phyloP scores from a whole-genome alignment of 2,329 filamentous ascomycete genomes.

The Huntiella decipiens region DNA sequence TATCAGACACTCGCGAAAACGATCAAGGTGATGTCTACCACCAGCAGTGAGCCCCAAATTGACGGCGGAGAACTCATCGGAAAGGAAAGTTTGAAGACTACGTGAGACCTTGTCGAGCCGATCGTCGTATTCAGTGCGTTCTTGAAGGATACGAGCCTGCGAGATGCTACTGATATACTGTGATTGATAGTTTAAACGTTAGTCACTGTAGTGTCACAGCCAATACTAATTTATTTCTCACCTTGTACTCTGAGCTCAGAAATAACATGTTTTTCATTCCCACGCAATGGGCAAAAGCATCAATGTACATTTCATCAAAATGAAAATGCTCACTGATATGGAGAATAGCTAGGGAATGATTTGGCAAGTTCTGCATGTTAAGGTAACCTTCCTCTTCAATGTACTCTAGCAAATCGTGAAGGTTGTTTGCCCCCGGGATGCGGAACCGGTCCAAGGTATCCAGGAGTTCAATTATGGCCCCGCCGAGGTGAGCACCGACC shows the following conservation, averaged over 20 bases:
- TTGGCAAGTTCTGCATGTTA: constrained; percentile 43
- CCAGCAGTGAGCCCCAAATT: constrained; percentile 44
- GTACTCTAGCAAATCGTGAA: constrained; percentile 43
- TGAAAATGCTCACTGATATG: constrained; percentile 48
- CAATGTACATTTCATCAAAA: constrained; percentile 45
- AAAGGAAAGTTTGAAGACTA: constrained; percentile 48
- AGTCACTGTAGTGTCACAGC: too few species aligned
- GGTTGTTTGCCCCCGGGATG: constrained; percentile 32
- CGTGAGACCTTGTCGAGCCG: constrained; percentile 37
- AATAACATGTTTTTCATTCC: constrained; percentile 51
- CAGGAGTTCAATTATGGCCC: constrained; percentile 43
- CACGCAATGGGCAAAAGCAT: constrained; percentile 59
- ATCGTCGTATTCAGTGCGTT: constrained; percentile 44
- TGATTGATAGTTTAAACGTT: not conserved
- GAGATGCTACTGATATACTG: constrained; percentile 28
- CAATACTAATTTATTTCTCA: constrained; percentile 19
- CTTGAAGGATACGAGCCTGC: constrained; percentile 44
- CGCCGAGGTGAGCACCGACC: constrained; percentile 47
- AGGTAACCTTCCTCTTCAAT: constrained; percentile 52
- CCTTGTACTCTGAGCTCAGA: constrained; percentile 39
- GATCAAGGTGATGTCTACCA: constrained; percentile 48
- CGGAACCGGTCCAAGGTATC: constrained; percentile 46
- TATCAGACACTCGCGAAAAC: constrained; percentile 50
- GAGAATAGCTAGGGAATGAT: constrained; percentile 49
- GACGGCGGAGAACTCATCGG: constrained; percentile 48